phyloP scores from a whole-genome alignment of 2,329 filamentous ascomycete species.

The Monosporascus sp. region DNA sequence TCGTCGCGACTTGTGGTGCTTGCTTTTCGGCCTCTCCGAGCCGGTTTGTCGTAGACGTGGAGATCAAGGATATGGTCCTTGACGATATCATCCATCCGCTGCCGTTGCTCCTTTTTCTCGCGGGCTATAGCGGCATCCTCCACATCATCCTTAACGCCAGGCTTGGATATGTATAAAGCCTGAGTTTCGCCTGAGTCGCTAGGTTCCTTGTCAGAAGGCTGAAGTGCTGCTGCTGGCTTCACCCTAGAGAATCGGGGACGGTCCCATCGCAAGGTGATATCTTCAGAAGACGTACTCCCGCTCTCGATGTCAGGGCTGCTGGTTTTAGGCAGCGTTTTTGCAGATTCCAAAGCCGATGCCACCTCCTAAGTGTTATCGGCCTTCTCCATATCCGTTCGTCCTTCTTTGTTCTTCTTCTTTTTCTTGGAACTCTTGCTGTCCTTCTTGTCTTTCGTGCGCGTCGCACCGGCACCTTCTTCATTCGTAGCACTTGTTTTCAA shows the following conservation, averaged over 20 bases:
- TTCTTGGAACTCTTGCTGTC: not conserved
- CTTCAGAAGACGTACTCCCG: no score
- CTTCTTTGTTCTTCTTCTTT: not conserved
- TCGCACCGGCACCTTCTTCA: not conserved
- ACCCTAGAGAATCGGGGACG: no score
- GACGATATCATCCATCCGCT: constrained; percentile 11
- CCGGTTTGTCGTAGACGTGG: constrained; percentile 7
- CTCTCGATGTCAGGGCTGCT: not conserved
- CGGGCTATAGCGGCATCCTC: not conserved
- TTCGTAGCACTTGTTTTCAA: constrained; percentile 1
- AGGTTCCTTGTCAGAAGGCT: no score
- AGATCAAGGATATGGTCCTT: constrained; percentile 8
- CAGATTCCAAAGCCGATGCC: constrained; percentile 9
- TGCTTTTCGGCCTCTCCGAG: not conserved
- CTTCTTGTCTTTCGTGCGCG: constrained; percentile 1
- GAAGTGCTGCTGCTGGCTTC: no score
- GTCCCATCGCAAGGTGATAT: no score
- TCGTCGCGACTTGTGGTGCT: constrained; percentile 9
- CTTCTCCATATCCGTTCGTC: not conserved
- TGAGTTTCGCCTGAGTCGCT: no score
- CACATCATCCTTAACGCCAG: not conserved
- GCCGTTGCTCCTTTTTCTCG: constrained; percentile 4
- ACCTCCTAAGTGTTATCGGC: constrained; percentile 16
- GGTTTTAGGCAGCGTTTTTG: not conserved
- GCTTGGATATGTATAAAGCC: no score